Conservation (phyloP, 306 rosid species). For the Pyrus pyrifolia region DNA sequence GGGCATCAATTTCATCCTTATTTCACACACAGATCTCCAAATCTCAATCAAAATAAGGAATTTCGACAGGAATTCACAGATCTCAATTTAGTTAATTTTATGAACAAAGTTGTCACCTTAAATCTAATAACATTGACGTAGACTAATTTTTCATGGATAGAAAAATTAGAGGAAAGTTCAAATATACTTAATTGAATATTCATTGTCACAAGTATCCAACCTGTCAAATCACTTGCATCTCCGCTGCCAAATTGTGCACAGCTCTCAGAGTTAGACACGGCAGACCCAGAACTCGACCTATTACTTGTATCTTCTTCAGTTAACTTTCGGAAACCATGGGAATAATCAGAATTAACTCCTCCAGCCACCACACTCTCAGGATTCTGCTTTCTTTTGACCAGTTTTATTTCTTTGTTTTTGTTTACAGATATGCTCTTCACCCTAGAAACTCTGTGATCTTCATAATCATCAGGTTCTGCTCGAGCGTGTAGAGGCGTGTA, state of each 20-base stretch:
- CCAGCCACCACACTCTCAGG: constrained; percentile 41
- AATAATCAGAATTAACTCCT: constrained; percentile 41
- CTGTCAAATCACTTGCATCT: constrained; percentile 97
- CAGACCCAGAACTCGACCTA: constrained; percentile 96
- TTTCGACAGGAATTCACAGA: background rate
- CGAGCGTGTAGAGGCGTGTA: constrained; percentile 98
- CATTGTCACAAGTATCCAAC: constrained; percentile 36
- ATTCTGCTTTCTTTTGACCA: constrained; percentile 63
- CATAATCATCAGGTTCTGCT: constrained; percentile 73
- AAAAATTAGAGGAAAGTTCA: background rate
- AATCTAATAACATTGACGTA: background rate
- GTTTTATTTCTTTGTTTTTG: constrained; percentile 68
- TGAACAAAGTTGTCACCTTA: background rate
- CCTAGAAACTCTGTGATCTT: constrained; percentile 63
- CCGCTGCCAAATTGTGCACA: constrained; percentile 71
- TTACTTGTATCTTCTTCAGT: constrained; percentile 81
- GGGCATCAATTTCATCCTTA: background rate
- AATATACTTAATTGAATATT: constrained; percentile 6
- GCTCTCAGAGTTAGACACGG: constrained; percentile 91
- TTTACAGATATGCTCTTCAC: constrained; percentile 58
- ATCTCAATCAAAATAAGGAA: background rate
- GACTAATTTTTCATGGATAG: background rate
- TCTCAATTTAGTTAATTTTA: background rate
- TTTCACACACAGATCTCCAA: background rate
- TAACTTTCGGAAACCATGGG: constrained; percentile 53